These are phyloP conservation scores for Tuber magnatum DNA, from an alignment of 495 filamentous ascomycete species.

Conservation along the genomic window DNA sequence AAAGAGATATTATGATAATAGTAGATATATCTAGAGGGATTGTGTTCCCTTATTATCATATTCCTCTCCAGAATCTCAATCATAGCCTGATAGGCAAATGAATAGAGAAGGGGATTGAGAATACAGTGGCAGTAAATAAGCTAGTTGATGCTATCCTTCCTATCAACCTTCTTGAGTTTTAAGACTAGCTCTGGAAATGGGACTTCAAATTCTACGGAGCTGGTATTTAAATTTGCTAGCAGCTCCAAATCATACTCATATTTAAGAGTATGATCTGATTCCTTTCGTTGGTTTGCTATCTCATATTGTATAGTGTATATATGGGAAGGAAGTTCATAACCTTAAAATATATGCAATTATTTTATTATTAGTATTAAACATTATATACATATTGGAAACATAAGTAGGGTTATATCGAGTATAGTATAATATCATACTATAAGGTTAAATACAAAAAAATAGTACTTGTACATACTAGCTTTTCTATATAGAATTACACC, in stretches of 20 bases:
- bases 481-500: not conserved
- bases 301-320: slow-evolving; percentile 9
- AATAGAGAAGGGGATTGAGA: not conserved
- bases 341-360: not conserved
- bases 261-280: not conserved
- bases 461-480: too few relatives aligned
- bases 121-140: too few relatives aligned
- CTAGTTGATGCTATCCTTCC: slow-evolving; percentile 1
- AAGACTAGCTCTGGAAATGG: not conserved
- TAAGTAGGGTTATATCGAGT: too few relatives aligned
- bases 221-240: not conserved
- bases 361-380: too few relatives aligned
- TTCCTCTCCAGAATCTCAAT: not conserved
- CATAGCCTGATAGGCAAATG: too few relatives aligned
- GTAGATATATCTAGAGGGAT: not conserved
- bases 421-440: too few relatives aligned
- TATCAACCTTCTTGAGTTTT: slow-evolving; percentile 1
- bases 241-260: slow-evolving; percentile 5
- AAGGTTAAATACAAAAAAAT: too few relatives aligned
- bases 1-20: too few relatives aligned
- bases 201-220: not conserved
- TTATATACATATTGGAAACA: too few relatives aligned
- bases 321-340: not conserved
- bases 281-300: not conserved
- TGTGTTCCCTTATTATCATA: slow-evolving; percentile 10